A percentile compares a stretch with the other conserved stretches of the same genome.
Evolutionary conservation across 148 eudicot species (phyloP).

Genomic region (Nyssa sinensis): DNA sequence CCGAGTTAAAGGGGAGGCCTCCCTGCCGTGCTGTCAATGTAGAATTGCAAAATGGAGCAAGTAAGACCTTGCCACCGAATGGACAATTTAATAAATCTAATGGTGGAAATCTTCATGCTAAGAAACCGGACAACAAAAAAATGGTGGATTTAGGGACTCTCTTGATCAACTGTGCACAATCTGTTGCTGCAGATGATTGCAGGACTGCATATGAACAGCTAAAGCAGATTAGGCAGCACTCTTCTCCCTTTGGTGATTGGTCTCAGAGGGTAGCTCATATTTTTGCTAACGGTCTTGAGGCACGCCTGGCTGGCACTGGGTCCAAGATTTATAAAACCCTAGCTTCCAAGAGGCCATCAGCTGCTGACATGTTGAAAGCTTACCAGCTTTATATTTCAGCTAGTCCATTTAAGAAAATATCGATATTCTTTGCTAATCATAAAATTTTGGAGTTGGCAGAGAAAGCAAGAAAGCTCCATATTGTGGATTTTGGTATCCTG

Average conservation of each 20-base stretch:
- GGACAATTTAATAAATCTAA: slow-evolving; percentile 10
- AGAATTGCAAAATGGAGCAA: not conserved
- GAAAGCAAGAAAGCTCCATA: slow-evolving; percentile 39
- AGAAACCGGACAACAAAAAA: slow-evolving; percentile 22
- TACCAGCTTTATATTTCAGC: slow-evolving; percentile 44
- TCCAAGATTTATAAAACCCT: slow-evolving; percentile 38
- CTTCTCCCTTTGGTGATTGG: slow-evolving; percentile 45
- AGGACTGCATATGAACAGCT: slow-evolving; percentile 39
- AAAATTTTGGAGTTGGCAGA: slow-evolving; percentile 29
- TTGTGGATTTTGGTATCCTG: slow-evolving; percentile 57
- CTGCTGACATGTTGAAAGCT: slow-evolving; percentile 48
- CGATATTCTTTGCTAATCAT: slow-evolving; percentile 31
- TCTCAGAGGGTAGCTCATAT: slow-evolving; percentile 45
- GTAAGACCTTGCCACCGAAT: not conserved
- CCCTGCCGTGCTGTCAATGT: slow-evolving; percentile 6
- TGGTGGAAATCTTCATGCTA: slow-evolving; percentile 19
- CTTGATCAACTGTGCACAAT: slow-evolving; percentile 44
- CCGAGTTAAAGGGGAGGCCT: not conserved
- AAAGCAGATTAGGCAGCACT: slow-evolving; percentile 44
- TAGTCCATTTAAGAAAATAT: slow-evolving; percentile 52
- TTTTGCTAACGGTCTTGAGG: slow-evolving; percentile 49
- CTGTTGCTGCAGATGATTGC: slow-evolving; percentile 44
- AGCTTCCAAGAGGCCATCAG: slow-evolving; percentile 33
- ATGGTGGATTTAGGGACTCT: slow-evolving; percentile 43
- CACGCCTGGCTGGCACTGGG: slow-evolving; percentile 51